Conservation (phyloP, 768 basidiomycete genomes). For the Suillus americanus region DNA sequence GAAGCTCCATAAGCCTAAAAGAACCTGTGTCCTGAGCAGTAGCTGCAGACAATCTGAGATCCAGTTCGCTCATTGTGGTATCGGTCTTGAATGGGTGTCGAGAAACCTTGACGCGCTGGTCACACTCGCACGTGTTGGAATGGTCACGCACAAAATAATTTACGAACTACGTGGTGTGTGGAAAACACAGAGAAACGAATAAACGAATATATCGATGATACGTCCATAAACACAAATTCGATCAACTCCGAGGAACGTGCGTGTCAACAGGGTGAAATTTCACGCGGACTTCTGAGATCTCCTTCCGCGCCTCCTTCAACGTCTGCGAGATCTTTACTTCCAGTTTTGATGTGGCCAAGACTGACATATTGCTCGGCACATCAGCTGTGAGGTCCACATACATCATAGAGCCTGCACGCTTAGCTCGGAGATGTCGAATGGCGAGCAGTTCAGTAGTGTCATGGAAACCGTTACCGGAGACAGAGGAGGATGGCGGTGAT, state of each 20-base stretch:
- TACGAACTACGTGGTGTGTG: background rate
- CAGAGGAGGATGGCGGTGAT: conserved; percentile 25
- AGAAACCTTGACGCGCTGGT: background rate
- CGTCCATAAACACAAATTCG: conserved; percentile 6
- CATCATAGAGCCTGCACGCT: conserved; percentile 76
- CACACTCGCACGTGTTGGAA: conserved; percentile 1
- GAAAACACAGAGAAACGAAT: background rate
- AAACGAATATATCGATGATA: background rate
- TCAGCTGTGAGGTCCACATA: conserved; percentile 80
- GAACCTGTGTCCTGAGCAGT: conserved; percentile 47
- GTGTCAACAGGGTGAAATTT: conserved; percentile 50
- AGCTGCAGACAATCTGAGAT: conserved; percentile 53
- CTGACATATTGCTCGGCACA: conserved; percentile 59
- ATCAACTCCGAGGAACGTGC: background rate
- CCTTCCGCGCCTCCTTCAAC: conserved; percentile 57
- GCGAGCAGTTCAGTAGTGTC: conserved; percentile 38
- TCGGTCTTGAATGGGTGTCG: background rate
- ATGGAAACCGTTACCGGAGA: conserved; percentile 10
- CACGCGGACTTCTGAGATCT: conserved; percentile 72
- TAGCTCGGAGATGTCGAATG: conserved; percentile 62
- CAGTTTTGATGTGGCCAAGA: conserved; percentile 55
- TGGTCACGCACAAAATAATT: background rate
- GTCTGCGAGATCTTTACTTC: conserved; percentile 59
- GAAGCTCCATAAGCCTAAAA: conserved; percentile 75
- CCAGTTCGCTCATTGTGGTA: conserved; percentile 26